phyloP scores from a whole-genome alignment of 768 basidiomycete species.

The Leccinum fibrillosum region DNA sequence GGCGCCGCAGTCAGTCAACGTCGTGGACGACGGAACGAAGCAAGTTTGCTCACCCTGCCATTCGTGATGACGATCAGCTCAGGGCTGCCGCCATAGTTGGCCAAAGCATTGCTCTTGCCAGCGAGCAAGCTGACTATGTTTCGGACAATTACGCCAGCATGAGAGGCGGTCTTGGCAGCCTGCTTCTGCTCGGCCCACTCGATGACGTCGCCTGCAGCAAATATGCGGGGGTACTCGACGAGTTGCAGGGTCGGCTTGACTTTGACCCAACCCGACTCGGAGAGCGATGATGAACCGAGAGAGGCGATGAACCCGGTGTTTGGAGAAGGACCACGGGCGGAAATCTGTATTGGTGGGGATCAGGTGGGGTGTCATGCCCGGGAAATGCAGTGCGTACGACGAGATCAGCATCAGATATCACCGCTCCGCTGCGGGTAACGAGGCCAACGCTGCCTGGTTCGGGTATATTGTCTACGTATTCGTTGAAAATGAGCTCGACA shows the following conservation, averaged over 20 bases:
- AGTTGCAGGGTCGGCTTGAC: constrained; percentile 60
- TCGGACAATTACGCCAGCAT: constrained; percentile 41
- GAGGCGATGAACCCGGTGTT: constrained; percentile 53
- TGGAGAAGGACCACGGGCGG: constrained; percentile 36
- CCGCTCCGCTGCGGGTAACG: constrained; percentile 49
- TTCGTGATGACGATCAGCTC: constrained; percentile 56
- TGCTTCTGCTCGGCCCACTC: constrained; percentile 66
- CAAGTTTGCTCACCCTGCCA: constrained; percentile 43
- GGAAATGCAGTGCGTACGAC: constrained; percentile 41
- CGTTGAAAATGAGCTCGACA: constrained; percentile 49
- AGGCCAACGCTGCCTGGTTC: constrained; percentile 37
- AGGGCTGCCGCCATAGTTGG: constrained; percentile 44
- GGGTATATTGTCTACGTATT: constrained; percentile 47
- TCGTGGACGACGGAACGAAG: neutral
- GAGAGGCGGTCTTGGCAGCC: constrained; percentile 42
- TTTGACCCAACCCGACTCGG: constrained; percentile 43
- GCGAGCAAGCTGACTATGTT: constrained; percentile 48
- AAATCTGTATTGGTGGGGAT: constrained; percentile 16
- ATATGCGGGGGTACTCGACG: constrained; percentile 47
- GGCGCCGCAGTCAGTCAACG: constrained; percentile 2
- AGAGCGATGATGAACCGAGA: constrained; percentile 37
- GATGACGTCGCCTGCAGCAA: constrained; percentile 64
- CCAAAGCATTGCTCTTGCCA: constrained; percentile 32
- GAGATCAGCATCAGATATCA: constrained; percentile 49
- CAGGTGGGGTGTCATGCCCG: neutral